Evolutionary conservation across 768 basidiomycete genomes (phyloP), one percentile per base, ranked within the genome.

Genomic region (Cubamyces sp.): DNA sequence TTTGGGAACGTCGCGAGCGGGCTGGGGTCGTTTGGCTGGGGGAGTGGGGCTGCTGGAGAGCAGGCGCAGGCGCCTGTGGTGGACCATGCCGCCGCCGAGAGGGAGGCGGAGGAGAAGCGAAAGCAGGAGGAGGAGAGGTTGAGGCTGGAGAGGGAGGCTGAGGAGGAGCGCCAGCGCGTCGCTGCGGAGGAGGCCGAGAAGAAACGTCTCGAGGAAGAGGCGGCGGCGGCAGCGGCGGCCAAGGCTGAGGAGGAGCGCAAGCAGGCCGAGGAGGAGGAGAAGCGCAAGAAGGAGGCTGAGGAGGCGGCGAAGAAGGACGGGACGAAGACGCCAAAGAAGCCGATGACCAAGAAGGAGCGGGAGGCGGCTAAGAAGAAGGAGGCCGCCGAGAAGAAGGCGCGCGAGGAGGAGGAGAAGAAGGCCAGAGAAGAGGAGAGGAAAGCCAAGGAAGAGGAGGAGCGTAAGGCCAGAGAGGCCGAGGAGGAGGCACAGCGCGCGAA

Each of bases 281-380:
- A 53, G 34, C 42, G 45, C 23, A 70, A 69, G 60, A 68, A 70
- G 61, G 65, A 67, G 26, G 69, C 69, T 48, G 73, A 74, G 54
- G 67, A 57, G 57, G 66, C 63, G 14, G 66, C 56, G 12, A 61
- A 60, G 54, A 69, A 67, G 40, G 65, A 65, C 60, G 49, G 40
- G 46, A 50, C 45, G 39, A 26, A 62, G 47, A 52, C 57, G 30
- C 54, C 55, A 42, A 64, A 62, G 34, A 66, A 63, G 43, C 37
- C 49, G 47, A 69, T 67, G 41, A 69, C 70, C 60, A 64, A 62
- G 15, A 68, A 70, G 54, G 69, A 71, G 48, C 57, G 54, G 55
- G 64, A 65, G 16, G 67, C 60, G 18, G 28, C 28, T 30, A 60
- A 62, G 55, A 69, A 66, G 55, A 34, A 54, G 28, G 57, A 63